Conservation (phyloP, 2,329 filamentous ascomycete genomes). For the Ascosphaera pollenicola region DNA sequence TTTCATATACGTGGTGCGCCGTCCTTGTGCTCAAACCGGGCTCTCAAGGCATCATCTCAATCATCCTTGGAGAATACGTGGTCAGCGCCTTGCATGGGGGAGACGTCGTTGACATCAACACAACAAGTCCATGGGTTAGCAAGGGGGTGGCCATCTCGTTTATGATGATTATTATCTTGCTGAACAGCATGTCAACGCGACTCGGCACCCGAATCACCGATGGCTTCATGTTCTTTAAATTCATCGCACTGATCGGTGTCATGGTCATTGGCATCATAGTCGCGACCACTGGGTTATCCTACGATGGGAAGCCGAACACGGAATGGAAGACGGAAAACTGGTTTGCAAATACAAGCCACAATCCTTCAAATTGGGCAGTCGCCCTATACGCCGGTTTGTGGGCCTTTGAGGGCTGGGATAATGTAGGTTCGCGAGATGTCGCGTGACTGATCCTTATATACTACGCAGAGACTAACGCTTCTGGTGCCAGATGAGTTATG, state of each 20-base stretch:
- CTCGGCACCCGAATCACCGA: conserved; percentile 75
- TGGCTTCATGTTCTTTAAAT: conserved; percentile 92
- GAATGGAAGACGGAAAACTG: conserved; percentile 78
- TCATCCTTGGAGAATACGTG: conserved; percentile 97
- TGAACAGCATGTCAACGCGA: conserved; percentile 83
- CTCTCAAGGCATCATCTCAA: conserved; percentile 78
- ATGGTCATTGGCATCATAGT: conserved; percentile 78
- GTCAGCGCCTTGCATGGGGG: conserved; percentile 68
- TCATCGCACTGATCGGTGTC: conserved; percentile 68
- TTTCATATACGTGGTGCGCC: conserved; percentile 91
- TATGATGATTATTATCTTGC: conserved; percentile 50
- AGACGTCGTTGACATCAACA: conserved; percentile 35
- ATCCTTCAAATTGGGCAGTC: conserved; percentile 74
- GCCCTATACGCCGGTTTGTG: conserved; percentile 88
- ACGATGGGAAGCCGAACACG: conserved; percentile 47
- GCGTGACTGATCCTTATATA: no score
- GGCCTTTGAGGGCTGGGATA: conserved; percentile 99
- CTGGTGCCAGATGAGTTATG: conserved; percentile 69
- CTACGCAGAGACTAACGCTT: no score
- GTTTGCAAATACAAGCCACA: conserved; percentile 68
- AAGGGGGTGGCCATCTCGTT: conserved; percentile 68
- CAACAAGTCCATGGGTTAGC: conserved; percentile 67
- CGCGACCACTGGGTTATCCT: conserved; percentile 62
- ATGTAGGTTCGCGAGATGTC: conserved; percentile 36
- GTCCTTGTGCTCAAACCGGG: conserved; percentile 89